A percentile compares a stretch with the other conserved stretches of the same genome.
These are phyloP conservation scores for Candida sp. DNA, from an alignment of 1,139 yeast genomes.

Conservation along the genomic window DNA sequence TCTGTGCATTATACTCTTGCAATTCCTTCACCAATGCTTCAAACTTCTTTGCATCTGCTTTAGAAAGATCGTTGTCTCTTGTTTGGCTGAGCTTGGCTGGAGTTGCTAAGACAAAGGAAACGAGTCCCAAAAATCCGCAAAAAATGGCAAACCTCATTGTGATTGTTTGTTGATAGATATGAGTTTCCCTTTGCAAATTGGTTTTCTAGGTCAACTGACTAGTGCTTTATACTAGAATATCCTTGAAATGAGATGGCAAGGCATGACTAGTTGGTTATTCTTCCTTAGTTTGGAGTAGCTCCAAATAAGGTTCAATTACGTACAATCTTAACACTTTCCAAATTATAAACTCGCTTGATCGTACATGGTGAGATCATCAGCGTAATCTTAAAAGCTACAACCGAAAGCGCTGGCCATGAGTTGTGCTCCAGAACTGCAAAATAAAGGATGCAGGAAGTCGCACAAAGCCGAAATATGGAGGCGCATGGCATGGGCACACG, in stretches of 20 bases:
- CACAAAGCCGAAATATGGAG: not conserved
- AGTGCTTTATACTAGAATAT: not conserved
- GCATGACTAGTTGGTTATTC: not conserved
- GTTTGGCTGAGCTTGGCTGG: conserved; percentile 6
- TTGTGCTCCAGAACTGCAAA: too few species aligned
- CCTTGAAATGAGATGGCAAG: not conserved
- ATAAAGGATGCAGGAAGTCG: too few species aligned
- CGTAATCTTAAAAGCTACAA: not conserved
- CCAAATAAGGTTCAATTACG: not conserved
- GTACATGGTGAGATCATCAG: not conserved
- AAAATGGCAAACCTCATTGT: not conserved
- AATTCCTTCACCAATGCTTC: conserved; percentile 13
- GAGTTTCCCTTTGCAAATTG: not conserved
- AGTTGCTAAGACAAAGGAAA: conserved; percentile 12
- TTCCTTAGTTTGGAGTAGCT: not conserved
- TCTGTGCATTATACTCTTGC: conserved; percentile 10
- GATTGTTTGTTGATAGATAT: not conserved
- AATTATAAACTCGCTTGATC: not conserved
- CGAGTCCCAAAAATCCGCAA: conserved; percentile 4
- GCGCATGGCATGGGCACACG: not conserved
- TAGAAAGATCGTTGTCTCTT: not conserved
- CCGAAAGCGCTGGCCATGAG: not conserved
- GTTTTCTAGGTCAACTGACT: not conserved
- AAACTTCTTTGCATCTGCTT: not conserved
- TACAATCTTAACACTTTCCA: not conserved